Conservation (phyloP, 2,329 filamentous ascomycete genomes). For the Sarocladiaceae sp. region DNA sequence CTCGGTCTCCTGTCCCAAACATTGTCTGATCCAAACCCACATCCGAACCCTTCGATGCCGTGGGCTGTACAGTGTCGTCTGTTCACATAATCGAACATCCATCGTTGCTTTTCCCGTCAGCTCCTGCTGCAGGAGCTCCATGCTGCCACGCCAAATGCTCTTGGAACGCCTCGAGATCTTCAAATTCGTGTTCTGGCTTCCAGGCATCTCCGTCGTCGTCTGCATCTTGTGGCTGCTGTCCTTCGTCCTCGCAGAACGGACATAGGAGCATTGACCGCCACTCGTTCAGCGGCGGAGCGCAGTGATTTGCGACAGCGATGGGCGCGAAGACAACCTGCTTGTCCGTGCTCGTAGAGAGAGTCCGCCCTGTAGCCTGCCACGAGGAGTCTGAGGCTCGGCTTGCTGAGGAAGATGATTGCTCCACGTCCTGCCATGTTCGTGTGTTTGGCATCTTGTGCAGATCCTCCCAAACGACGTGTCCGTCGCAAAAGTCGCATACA, state of each 20-base stretch:
- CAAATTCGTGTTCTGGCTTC: conserved; percentile 44
- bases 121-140: conserved; percentile 20
- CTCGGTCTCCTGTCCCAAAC: too few species aligned
- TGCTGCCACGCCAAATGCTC: conserved; percentile 54
- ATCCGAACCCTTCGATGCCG: too few species aligned
- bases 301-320: conserved; percentile 51
- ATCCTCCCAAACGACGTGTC: conserved; percentile 53
- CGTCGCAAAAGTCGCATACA: conserved; percentile 56
- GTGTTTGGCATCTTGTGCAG: conserved; percentile 44
- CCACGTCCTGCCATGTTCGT: conserved; percentile 25
- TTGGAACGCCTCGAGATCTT: conserved; percentile 41
- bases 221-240: conserved; percentile 32
- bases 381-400: conserved; percentile 18
- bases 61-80: not conserved
- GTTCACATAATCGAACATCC: conserved; percentile 41
- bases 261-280: conserved; percentile 48
- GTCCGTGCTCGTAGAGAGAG: conserved; percentile 31
- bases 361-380: conserved; percentile 46
- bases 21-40: not conserved
- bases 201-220: conserved; percentile 46
- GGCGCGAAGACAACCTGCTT: conserved; percentile 52
- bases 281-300: conserved; percentile 41
- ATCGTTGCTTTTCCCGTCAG: not conserved
- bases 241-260: conserved; percentile 50
- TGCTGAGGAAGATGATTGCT: conserved; percentile 17